phyloP scores from a whole-genome alignment of 2,329 filamentous ascomycete genomes.

The Colletotrichum orbiculare region DNA sequence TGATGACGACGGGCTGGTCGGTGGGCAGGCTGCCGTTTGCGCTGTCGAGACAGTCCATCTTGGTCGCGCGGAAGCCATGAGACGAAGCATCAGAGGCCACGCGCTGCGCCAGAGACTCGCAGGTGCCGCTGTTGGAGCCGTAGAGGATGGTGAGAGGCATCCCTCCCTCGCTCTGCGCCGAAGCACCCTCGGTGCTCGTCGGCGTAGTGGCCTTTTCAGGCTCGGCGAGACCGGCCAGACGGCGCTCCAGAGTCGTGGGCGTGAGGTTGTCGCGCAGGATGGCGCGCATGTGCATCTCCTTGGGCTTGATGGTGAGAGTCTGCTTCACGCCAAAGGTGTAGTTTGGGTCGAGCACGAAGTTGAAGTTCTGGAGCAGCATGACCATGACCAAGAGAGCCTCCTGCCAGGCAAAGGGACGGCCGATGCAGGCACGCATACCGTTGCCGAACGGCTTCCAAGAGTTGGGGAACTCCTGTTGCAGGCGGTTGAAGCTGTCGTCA shows the following conservation, averaged over 20 bases:
- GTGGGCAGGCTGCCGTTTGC: conserved; percentile 67
- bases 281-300: conserved; percentile 69
- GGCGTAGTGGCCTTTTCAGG: conserved; percentile 6
- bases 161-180: conserved; percentile 28
- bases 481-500: conserved; percentile 57
- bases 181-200: conserved; percentile 22
- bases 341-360: conserved; percentile 68
- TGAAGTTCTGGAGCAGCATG: conserved; percentile 74
- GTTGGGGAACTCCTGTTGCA: conserved; percentile 48
- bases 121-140: conserved; percentile 77
- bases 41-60: conserved; percentile 65
- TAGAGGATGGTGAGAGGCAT: conserved; percentile 70
- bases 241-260: conserved; percentile 56
- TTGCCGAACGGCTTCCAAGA: conserved; percentile 66
- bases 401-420: conserved; percentile 65
- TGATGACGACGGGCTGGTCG: conserved; percentile 68
- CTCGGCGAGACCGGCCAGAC: conserved; percentile 49
- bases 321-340: conserved; percentile 65
- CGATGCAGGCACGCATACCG: conserved; percentile 63
- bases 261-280: conserved; percentile 58
- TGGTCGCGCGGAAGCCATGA: conserved; percentile 65
- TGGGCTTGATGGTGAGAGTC: conserved; percentile 70
- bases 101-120: conserved; percentile 71
- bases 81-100: conserved; percentile 65
- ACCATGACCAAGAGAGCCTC: conserved; percentile 60